Evolutionary conservation across 177 flowering plant species (phyloP).

Genomic region (Telopea speciosissima): DNA sequence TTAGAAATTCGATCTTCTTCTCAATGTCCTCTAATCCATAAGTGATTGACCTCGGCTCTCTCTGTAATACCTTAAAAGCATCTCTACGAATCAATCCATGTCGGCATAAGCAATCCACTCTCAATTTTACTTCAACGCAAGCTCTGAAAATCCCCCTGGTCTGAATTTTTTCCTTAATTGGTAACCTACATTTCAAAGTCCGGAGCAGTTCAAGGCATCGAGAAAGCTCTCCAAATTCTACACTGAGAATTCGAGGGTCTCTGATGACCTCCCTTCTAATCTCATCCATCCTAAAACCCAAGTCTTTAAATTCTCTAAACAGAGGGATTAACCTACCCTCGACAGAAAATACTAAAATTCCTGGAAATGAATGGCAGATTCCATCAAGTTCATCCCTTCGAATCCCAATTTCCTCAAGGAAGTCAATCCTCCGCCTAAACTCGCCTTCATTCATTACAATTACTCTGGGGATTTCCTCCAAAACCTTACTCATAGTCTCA

Average conservation of each 20-base stretch:
- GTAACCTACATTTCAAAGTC: slow-evolving; percentile 51
- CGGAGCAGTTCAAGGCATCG: slow-evolving; percentile 47
- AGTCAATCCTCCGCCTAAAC: slow-evolving; percentile 29
- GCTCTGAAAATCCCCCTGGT: slow-evolving; percentile 51
- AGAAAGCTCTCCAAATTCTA: slow-evolving; percentile 77
- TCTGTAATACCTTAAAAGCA: slow-evolving; percentile 64
- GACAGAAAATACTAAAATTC: slow-evolving; percentile 41
- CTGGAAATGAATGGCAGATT: slow-evolving; percentile 37
- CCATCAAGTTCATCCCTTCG: slow-evolving; percentile 30
- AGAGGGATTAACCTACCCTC: slow-evolving; percentile 56
- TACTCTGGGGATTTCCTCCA: slow-evolving; percentile 50
- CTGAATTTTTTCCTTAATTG: slow-evolving; percentile 45
- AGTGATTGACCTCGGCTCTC: slow-evolving; percentile 60
- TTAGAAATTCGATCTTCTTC: slow-evolving; percentile 63
- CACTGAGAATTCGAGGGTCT: slow-evolving; percentile 52
- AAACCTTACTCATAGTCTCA: slow-evolving; percentile 38
- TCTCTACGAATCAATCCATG: slow-evolving; percentile 69
- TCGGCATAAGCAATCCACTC: slow-evolving; percentile 69
- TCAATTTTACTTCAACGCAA: slow-evolving; percentile 54
- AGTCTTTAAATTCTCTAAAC: slow-evolving; percentile 44
- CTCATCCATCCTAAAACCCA: slow-evolving; percentile 43
- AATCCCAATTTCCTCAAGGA: slow-evolving; percentile 41
- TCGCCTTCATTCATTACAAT: slow-evolving; percentile 31
- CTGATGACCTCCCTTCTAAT: slow-evolving; percentile 38
- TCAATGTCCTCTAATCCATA: slow-evolving; percentile 58